phyloP scores from a whole-genome alignment of 2,329 filamentous ascomycete species.

The Lithohypha guttulata region DNA sequence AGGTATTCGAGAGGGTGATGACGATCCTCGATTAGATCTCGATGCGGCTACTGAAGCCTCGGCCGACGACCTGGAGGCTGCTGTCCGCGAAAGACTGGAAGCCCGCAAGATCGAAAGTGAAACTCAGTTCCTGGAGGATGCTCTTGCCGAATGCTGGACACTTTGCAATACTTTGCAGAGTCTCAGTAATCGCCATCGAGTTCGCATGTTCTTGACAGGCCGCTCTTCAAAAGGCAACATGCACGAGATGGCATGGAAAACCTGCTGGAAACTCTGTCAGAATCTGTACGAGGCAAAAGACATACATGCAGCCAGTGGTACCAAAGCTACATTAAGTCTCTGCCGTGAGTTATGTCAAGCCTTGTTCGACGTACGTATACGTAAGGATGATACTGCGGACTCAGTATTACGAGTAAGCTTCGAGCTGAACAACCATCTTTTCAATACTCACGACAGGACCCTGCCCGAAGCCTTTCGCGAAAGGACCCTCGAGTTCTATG shows the following conservation, averaged over 20 bases:
- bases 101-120: slow-evolving; percentile 44
- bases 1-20: slow-evolving; percentile 27
- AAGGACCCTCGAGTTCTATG: slow-evolving; percentile 84
- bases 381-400: slow-evolving; percentile 67
- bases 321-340: slow-evolving; percentile 67
- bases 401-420: slow-evolving; percentile 86
- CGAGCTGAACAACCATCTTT: slow-evolving; percentile 89
- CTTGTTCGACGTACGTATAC: slow-evolving; percentile 73
- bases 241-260: slow-evolving; percentile 83
- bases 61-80: slow-evolving; percentile 3
- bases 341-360: slow-evolving; percentile 89
- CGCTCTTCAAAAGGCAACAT: slow-evolving; percentile 66
- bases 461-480: slow-evolving; percentile 81
- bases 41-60: slow-evolving; percentile 11
- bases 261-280: slow-evolving; percentile 87
- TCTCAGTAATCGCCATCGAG: slow-evolving; percentile 71
- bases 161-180: slow-evolving; percentile 82
- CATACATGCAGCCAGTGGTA: slow-evolving; percentile 56
- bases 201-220: slow-evolving; percentile 51
- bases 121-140: slow-evolving; percentile 57
- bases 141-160: slow-evolving; percentile 83
- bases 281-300: slow-evolving; percentile 74
- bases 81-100: slow-evolving; percentile 20
- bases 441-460: slow-evolving; percentile 77
- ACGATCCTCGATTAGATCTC: slow-evolving; percentile 1